Percentiles rank a stretch among this genome's conserved stretches.
Conservation (phyloP, 176 grass and related monocot species). For the Oryza officinalis region DNA sequence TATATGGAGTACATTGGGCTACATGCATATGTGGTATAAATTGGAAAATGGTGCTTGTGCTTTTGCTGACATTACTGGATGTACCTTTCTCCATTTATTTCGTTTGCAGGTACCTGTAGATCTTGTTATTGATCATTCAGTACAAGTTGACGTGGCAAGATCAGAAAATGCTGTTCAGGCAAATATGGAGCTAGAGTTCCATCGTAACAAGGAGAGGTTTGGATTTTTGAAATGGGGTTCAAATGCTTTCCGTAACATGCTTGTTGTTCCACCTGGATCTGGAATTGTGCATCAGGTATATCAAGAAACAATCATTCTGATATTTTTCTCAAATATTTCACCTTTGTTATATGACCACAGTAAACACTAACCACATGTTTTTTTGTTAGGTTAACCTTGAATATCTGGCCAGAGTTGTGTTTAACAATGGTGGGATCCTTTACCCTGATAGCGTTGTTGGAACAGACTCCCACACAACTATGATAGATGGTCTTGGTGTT, state of each 20-base stretch:
- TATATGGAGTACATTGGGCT: background rate
- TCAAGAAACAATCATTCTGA: slow-evolving; percentile 4
- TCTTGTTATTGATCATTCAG: slow-evolving; percentile 97
- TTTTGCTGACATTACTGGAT: slow-evolving; percentile 17
- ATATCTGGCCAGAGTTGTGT: slow-evolving; percentile 91
- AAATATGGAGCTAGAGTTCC: slow-evolving; percentile 90
- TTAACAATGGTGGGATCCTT: slow-evolving; percentile 89
- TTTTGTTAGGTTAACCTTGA: slow-evolving; percentile 86
- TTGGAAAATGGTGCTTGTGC: background rate
- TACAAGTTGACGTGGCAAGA: slow-evolving; percentile 97
- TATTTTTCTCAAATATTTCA: slow-evolving; percentile 7
- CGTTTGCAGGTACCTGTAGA: slow-evolving; percentile 85
- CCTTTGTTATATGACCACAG: background rate
- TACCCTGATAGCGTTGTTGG: slow-evolving; percentile 95
- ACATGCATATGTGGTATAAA: background rate
- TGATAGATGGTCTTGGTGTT: slow-evolving; percentile 97
- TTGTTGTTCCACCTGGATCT: slow-evolving; percentile 98
- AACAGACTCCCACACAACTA: slow-evolving; percentile 94
- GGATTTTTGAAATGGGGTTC: slow-evolving; percentile 97
- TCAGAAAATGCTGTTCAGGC: slow-evolving; percentile 78
- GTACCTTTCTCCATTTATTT: slow-evolving; percentile 11
- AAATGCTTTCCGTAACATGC: slow-evolving; percentile 94
- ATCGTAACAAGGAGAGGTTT: slow-evolving; percentile 92
- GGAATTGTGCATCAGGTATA: slow-evolving; percentile 97
- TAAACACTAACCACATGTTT: slow-evolving; percentile 15